Base-by-base conservation (phyloP, 2,329 filamentous ascomycete genomes). In the Trichoderma koningii region DNA sequence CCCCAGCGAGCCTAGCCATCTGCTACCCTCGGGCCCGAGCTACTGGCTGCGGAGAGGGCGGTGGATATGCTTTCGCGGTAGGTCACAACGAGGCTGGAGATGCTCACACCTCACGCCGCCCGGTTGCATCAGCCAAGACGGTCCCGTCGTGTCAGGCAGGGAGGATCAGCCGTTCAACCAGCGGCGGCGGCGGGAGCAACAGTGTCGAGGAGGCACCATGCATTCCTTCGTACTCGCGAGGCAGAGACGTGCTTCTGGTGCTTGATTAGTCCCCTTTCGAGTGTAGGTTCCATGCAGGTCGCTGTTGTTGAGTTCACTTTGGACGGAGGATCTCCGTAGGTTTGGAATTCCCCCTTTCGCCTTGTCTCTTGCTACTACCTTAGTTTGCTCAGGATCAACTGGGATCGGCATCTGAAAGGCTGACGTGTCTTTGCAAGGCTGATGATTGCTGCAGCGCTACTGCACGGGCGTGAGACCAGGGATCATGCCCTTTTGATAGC, bases 351-450 rank as follows among this genome's bases (percentile, higher is more conserved):
- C 34, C 34, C 21, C 19, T 23, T 41, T 55, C 26, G 19, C 19
- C 41, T 42, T 34, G 30, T 52, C 42, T 9, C n/a, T 56, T 51
- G 23, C 23, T 15, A n/a, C n/a, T n/a, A n/a, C n/a, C n/a, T n/a
- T n/a, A 45, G 59, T 17, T n/a, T 12, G n/a, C 7, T 19, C n/a
- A 17, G n/a, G 12, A 51, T 42, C 17, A 23, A 23, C 41, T 41
- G 47, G 34, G 21, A 61, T 34, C 19, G 47, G 30, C 53, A 55
- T 41, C 53, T 26, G 38, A 23, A 53, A 45, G 59, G 59, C 59
- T 62, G 59, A 62, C 59, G 59, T 62, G 59, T 62, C 50, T 19
- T 53, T 30, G 48, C 59, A 62, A 62, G 59, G 59, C 59, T 53
- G 59, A 62, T 62, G 59, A 19, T 19, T 34, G 34, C 34, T 38